These are phyloP conservation scores for Elongisporangium prolatum DNA, from an alignment of 352 stramenopile species.

Conservation along the genomic window DNA sequence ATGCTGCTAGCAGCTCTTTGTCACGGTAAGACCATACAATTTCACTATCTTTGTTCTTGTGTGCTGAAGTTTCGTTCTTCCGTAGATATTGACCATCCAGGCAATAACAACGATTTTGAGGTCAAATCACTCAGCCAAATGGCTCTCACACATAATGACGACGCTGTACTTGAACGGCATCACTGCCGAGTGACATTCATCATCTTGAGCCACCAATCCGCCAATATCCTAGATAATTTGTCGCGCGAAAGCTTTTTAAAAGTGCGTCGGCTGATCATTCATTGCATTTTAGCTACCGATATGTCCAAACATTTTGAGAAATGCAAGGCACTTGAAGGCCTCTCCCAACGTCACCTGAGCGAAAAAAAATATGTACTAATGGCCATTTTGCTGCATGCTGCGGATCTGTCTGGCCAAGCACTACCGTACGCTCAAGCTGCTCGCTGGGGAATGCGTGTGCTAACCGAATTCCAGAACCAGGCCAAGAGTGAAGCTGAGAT, in stretches of 20 bases:
- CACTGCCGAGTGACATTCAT: conserved; percentile 70
- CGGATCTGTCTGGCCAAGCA: conserved; percentile 67
- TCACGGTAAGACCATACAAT: conserved; percentile 1
- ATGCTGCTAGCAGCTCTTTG: conserved; percentile 22
- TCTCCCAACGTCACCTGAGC: conserved; percentile 34
- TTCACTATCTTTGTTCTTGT: background rate
- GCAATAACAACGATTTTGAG: conserved; percentile 84
- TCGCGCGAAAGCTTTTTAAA: conserved; percentile 39
- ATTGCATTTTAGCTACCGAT: conserved; percentile 69
- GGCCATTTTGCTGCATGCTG: conserved; percentile 57
- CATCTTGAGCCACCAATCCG: conserved; percentile 50
- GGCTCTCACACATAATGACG: conserved; percentile 78
- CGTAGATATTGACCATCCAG: conserved; percentile 71
- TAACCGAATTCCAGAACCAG: conserved; percentile 73
- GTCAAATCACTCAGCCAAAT: conserved; percentile 64
- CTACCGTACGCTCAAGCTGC: conserved; percentile 48
- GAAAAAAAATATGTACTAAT: conserved; percentile 45
- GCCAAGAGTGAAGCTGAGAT: conserved; percentile 58
- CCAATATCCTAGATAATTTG: conserved; percentile 56
- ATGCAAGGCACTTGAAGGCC: conserved; percentile 50
- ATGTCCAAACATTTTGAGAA: conserved; percentile 77
- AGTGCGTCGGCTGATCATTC: conserved; percentile 49
- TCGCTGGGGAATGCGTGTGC: conserved; percentile 56
- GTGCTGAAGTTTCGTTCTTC: background rate
- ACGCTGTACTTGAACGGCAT: conserved; percentile 80